Conservation (phyloP, 2,329 filamentous ascomycete genomes). For the Gyromitra esculenta region DNA sequence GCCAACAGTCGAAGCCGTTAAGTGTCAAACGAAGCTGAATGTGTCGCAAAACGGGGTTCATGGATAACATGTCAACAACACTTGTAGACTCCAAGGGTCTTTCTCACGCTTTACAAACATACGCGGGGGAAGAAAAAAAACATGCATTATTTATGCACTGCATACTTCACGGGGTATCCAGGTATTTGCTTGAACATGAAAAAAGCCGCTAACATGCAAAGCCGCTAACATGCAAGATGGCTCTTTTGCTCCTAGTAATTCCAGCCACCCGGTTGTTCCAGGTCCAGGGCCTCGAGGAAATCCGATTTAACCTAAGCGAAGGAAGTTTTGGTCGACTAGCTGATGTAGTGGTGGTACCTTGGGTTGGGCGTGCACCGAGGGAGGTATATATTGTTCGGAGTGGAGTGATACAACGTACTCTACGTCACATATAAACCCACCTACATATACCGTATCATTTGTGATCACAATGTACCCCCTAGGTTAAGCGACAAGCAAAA, state of each 20-base stretch:
- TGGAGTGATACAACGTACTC: background rate
- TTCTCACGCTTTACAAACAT: background rate
- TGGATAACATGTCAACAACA: background rate
- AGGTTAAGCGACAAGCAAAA: background rate
- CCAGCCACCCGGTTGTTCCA: constrained; percentile 10
- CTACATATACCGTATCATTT: constrained; percentile 12
- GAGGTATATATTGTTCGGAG: background rate
- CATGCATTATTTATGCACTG: background rate
- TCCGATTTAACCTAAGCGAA: constrained; percentile 14
- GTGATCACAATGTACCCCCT: background rate
- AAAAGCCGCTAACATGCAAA: background rate
- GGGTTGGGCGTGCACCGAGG: background rate
- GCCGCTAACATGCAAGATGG: background rate
- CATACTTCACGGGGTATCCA: background rate
- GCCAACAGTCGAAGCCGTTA: constrained; percentile 10
- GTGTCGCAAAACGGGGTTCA: background rate
- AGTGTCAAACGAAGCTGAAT: constrained; percentile 12
- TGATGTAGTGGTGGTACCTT: background rate
- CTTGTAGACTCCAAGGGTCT: background rate
- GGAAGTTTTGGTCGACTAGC: constrained; percentile 13
- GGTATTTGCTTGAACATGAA: background rate
- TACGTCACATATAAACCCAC: constrained; percentile 1
- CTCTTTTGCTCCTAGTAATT: background rate
- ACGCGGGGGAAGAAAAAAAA: background rate
- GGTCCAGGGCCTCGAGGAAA: background rate